Evolutionary conservation across 306 rosid species (phyloP), one percentile per base, ranked within the genome.

Genomic region (Corylus heterophylla): DNA sequence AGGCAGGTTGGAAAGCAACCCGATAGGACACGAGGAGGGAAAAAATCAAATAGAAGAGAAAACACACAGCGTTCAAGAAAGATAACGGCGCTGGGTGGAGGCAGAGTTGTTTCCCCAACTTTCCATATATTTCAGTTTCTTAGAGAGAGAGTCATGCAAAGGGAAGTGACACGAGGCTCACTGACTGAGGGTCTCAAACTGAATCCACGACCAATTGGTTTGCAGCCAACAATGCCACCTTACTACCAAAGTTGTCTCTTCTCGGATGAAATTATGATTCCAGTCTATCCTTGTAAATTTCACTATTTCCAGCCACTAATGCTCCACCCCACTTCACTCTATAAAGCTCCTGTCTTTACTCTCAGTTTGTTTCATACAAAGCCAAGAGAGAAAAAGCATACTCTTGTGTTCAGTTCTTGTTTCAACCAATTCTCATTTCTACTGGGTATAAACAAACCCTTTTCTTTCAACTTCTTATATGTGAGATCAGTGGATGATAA

Each of bases 141-240:
- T 8, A 22, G 74, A 71, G 37, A 66, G 71, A 63, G 69, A 27
- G 45, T 31, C 48, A 64, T 67, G 75, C 75, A 71, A 22, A 68
- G 59, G 59, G n/a, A 71, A 50, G 75, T 71, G 75, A 71, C 75
- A 71, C 75, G 75, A 50, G 75, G 58, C 75, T 49, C 12, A 3
- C 39, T 11, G 75, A 71, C 44, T 12, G 56, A 71, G 75, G 59
- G 3, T 50, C 31, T 50, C 25, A 22, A 47, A 50, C 14, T 49
- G 42, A 50, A 48, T 20, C 11, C 22, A 29, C 75, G 22, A 22
- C 50, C 75, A 47, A 71, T 71, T 49, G 42, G 44, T 49, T 27
- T 20, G 44, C 59, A 71, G 44, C 58, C 59, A 71, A 27, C 56
- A 71, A 48, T 49, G 75, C 54, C 75, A 71, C 59, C 59, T 71